Conservation (phyloP, 2,329 filamentous ascomycete species). For the Furcasterigmium furcatum region DNA sequence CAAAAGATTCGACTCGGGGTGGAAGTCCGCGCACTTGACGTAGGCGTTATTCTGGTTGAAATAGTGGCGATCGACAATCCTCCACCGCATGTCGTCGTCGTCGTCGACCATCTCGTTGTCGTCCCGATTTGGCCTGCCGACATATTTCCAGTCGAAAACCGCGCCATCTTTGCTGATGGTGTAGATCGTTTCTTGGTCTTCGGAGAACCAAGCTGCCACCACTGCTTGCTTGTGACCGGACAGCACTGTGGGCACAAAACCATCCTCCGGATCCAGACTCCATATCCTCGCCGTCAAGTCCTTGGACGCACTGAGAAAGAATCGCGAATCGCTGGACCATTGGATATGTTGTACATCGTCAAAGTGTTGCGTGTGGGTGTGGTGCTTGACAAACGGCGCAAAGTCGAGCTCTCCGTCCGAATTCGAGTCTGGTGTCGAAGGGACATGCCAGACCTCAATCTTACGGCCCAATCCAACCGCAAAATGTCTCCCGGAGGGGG, state of each 20-base stretch:
- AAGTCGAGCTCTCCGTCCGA: slow-evolving; percentile 84
- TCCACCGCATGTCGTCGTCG: slow-evolving; percentile 75
- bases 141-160: slow-evolving; percentile 89
- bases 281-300: slow-evolving; percentile 93
- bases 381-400: slow-evolving; percentile 87
- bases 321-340: slow-evolving; percentile 95
- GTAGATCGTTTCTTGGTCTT: slow-evolving; percentile 92
- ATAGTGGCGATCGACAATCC: slow-evolving; percentile 86
- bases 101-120: slow-evolving; percentile 59
- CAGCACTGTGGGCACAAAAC: slow-evolving; percentile 84
- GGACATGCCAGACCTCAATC: slow-evolving; percentile 95
- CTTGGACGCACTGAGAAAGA: slow-evolving; percentile 89
- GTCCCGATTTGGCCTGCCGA: slow-evolving; percentile 52
- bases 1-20: slow-evolving; percentile 83
- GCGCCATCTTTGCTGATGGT: slow-evolving; percentile 98
- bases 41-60: slow-evolving; percentile 90
- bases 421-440: slow-evolving; percentile 79
- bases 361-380: slow-evolving; percentile 84
- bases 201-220: slow-evolving; percentile 94
- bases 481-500: slow-evolving; percentile 87
- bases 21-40: slow-evolving; percentile 87
- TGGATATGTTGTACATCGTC: slow-evolving; percentile 82
- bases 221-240: slow-evolving; percentile 89
- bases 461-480: slow-evolving; percentile 83
- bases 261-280: slow-evolving; percentile 84